These are phyloP conservation scores for Rhizophagus sp. DNA, from an alignment of 192 early-diverging fungal genomes.

Conservation along the genomic window DNA sequence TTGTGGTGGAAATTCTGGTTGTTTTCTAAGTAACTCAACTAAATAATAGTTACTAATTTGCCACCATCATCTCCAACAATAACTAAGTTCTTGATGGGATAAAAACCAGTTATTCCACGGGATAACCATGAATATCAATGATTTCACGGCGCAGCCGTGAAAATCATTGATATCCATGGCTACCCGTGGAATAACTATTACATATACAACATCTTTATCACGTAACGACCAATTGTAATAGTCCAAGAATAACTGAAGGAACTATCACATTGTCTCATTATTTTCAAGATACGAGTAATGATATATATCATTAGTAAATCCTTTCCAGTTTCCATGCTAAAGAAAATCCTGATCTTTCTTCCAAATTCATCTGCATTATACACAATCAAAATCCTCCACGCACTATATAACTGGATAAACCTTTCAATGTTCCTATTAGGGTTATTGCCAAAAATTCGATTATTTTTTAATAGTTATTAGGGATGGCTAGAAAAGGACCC, in stretches of 20 bases:
- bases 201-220: neutral
- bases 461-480: neutral
- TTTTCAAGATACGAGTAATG: neutral
- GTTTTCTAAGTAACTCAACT: too few species aligned
- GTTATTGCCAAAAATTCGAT: neutral
- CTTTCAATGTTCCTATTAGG: neutral
- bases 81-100: too few species aligned
- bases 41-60: too few species aligned
- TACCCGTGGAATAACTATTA: too few species aligned
- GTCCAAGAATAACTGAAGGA: neutral
- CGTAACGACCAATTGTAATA: neutral
- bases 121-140: too few species aligned
- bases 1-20: too few species aligned
- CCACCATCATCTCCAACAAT: too few species aligned
- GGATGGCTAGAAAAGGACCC: too few species aligned
- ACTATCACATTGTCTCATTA: neutral
- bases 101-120: too few species aligned
- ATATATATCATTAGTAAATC: neutral
- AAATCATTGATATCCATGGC: too few species aligned
- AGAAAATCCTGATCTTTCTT: neutral
- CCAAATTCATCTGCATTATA: neutral
- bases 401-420: neutral
- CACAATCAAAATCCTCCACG: neutral
- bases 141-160: too few species aligned
- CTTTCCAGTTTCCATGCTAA: neutral